Evolutionary conservation across 1,284 basidiomycete species (phyloP), one percentile per base, ranked within the genome.

Genomic region (Sanghuangporus sanghuang): DNA sequence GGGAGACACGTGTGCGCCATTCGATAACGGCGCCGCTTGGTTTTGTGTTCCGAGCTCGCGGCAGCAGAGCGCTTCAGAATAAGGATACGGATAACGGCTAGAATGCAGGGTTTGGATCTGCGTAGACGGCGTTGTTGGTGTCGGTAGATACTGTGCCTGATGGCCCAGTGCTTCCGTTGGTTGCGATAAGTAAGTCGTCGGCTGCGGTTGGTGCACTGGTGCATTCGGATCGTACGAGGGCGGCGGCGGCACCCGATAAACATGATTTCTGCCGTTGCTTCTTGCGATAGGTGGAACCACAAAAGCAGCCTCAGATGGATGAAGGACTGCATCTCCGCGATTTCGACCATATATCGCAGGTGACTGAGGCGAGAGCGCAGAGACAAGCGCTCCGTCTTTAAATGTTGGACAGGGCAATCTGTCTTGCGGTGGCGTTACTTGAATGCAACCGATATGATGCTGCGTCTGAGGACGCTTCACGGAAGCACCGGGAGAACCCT

Each of bases 111-210:
- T 67, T 56, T 73, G 67, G 6, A 69, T 68, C 11, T 74, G 70
- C 57, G 73, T 71, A 18, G 69, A 57, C 0, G 73, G 67, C 7
- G 65, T 2, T 21, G 36, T 64, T 18, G 64, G 68, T 65, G 57
- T 16, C 65, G 66, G 52, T 66, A 72, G 44, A n/a, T 64, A 69
- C 16, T 73, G 67, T 46, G 71, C 73, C n/a, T 73, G 69, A 48
- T 75, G 73, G 0, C 73, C 64, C 7, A 73, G 39, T 56, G 72
- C 68, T 3, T 69, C 18, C 46, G 75, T 12, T 7, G 71, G 69
- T 5, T 71, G 59, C n/a, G n/a, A n/a, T n/a, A n/a, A n/a, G n/a
- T n/a, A n/a, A n/a, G n/a, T n/a, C n/a, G n/a, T n/a, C n/a, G n/a
- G n/a, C n/a, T n/a, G n/a, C 56, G 46, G 48, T 21, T 38, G 48